A percentile compares a stretch with the other conserved stretches of the same genome.
phyloP scores from a whole-genome alignment of 805 yeast species.

The Suhomyces canberraensis region DNA sequence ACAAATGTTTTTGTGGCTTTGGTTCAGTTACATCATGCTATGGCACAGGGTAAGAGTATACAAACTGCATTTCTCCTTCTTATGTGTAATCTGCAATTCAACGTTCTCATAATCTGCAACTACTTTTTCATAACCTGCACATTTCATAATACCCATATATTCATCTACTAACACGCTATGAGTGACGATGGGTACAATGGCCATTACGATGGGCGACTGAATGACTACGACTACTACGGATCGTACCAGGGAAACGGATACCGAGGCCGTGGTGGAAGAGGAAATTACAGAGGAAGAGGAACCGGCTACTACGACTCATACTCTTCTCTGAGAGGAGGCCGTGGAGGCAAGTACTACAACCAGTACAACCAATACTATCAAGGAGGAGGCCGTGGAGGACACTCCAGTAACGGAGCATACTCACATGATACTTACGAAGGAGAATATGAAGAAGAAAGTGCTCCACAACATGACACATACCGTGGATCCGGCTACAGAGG shows the following conservation, averaged over 20 bases:
- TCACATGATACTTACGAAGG: neutral
- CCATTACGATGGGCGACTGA: neutral
- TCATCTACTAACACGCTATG: neutral
- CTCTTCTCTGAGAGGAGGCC: constrained; percentile 6
- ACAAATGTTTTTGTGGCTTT: too few species aligned
- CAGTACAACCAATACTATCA: constrained; percentile 4
- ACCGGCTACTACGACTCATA: constrained; percentile 8
- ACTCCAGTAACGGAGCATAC: neutral
- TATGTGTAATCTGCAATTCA: too few species aligned
- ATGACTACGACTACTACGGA: constrained; percentile 8
- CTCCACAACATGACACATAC: constrained; percentile 1
- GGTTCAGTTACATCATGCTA: too few species aligned
- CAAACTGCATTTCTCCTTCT: too few species aligned
- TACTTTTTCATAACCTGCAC: too few species aligned
- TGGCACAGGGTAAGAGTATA: too few species aligned
- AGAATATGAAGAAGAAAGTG: neutral
- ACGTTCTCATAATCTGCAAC: too few species aligned
- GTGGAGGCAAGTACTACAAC: constrained; percentile 9
- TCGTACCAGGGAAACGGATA: constrained; percentile 8
- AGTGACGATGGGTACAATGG: constrained; percentile 2
- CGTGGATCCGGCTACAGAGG: constrained; percentile 9
- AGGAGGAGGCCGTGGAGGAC: constrained; percentile 2
- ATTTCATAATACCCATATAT: too few species aligned
- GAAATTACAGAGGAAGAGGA: constrained; percentile 10
- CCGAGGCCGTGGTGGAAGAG: constrained; percentile 12